Evolutionary conservation across 441 rosid species (phyloP).

Genomic region (Corymbia calophylla): DNA sequence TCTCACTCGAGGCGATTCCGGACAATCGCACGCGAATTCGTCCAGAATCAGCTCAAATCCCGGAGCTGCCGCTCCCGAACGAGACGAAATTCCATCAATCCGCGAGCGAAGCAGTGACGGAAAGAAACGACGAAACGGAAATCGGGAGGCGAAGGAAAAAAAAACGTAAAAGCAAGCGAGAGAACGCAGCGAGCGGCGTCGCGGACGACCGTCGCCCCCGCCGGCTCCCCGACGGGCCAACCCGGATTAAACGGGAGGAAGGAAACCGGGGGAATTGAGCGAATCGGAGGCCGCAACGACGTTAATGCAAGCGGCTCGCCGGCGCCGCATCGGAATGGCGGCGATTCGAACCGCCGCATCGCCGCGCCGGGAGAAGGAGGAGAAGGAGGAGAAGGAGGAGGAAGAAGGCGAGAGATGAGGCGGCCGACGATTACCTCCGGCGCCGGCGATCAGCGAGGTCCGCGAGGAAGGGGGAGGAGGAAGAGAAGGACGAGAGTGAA

Average conservation of each 20-base stretch:
- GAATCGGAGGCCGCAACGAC: not conserved
- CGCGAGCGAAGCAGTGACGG: not conserved
- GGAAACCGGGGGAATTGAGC: not conserved
- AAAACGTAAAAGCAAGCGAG: not conserved
- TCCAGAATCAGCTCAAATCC: not conserved
- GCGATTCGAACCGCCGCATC: not conserved
- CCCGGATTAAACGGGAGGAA: not conserved
- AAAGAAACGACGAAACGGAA: not conserved
- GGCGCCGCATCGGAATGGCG: not conserved
- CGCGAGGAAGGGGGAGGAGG: not conserved
- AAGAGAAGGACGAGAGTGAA: not conserved
- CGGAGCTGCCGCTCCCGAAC: not conserved
- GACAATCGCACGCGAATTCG: not conserved
- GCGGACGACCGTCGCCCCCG: not conserved
- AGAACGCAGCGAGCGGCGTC: not conserved
- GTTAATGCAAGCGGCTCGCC: not conserved
- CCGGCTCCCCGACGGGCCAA: not conserved
- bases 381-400: not conserved
- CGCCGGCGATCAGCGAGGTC: not conserved
- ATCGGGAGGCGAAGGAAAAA: not conserved
- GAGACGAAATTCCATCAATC: not conserved
- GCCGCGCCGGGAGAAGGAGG: not conserved
- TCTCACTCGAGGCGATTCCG: not conserved
- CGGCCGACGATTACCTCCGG: not conserved
- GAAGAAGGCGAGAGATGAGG: not conserved